Evolutionary conservation across 2,329 filamentous ascomycete species (phyloP).

Genomic region (Colletotrichum sp.): DNA sequence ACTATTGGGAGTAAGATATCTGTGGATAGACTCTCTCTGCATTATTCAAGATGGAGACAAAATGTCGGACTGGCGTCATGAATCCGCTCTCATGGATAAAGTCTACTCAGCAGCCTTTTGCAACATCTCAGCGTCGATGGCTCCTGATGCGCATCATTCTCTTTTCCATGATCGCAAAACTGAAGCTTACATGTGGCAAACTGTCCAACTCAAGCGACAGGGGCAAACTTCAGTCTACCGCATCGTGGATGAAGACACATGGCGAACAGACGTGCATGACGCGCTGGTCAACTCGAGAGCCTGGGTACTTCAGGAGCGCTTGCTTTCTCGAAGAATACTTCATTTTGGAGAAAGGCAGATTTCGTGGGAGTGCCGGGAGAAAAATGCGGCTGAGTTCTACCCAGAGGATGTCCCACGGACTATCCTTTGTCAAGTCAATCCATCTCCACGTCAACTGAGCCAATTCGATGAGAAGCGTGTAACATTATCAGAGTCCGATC

Average conservation of each 20-base stretch:
- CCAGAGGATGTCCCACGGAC: neutral
- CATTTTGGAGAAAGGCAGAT: slow-evolving; percentile 2
- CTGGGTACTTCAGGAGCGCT: neutral
- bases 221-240: neutral
- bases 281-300: neutral
- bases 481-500: no score
- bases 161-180: neutral
- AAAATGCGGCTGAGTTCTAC: neutral
- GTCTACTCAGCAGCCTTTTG: slow-evolving; percentile 24
- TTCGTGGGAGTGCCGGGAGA: neutral
- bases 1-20: neutral
- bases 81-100: slow-evolving; percentile 21
- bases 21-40: slow-evolving; percentile 22
- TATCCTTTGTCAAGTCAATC: neutral
- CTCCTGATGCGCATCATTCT: neutral
- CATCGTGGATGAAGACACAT: neutral
- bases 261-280: neutral
- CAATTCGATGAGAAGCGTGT: neutral
- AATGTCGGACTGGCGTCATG: slow-evolving; percentile 20
- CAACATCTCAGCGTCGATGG: slow-evolving; percentile 24
- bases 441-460: neutral
- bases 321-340: neutral
- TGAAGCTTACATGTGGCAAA: neutral
- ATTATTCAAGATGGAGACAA: slow-evolving; percentile 19
- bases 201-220: neutral